Percentiles rank a stretch among this genome's conserved stretches.
Conservation (phyloP, 257 asterid genomes). For the Nicotiana benthamiana region DNA sequence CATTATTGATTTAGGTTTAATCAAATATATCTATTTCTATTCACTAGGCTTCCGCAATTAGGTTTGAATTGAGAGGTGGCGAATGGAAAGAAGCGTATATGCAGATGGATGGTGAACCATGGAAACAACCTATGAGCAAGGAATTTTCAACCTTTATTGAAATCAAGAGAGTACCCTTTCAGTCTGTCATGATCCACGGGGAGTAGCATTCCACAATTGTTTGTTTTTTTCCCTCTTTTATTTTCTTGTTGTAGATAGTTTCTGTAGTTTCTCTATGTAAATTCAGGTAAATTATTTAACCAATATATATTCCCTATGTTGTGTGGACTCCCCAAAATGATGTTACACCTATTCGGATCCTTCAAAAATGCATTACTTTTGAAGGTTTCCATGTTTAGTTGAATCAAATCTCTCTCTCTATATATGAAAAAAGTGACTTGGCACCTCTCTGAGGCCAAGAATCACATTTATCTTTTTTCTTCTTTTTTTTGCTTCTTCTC, state of each 20-base stretch:
- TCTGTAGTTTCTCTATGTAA: background rate
- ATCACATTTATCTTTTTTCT: too few species aligned
- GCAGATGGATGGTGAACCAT: constrained; percentile 96
- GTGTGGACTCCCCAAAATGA: too few species aligned
- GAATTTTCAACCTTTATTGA: constrained; percentile 69
- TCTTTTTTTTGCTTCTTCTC: too few species aligned
- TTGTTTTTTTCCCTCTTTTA: background rate
- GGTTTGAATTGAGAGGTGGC: constrained; percentile 88
- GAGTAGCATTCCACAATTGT: constrained; percentile 9
- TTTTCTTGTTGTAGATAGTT: background rate
- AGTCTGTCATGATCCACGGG: constrained; percentile 53
- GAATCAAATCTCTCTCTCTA: too few species aligned
- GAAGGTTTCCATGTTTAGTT: background rate
- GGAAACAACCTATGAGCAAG: constrained; percentile 76
- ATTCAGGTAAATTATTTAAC: background rate
- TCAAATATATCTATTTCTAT: background rate
- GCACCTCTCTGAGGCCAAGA: too few species aligned
- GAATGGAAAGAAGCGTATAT: constrained; percentile 73
- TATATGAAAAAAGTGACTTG: too few species aligned
- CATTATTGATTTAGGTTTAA: background rate
- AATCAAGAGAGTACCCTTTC: constrained; percentile 53
- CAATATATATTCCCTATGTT: too few species aligned
- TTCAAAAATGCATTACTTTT: too few species aligned
- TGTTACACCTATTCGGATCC: too few species aligned
- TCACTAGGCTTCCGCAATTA: constrained; percentile 61